Evolutionary conservation across 768 basidiomycete genomes (phyloP).

Genomic region (Podaxis pistillaris): DNA sequence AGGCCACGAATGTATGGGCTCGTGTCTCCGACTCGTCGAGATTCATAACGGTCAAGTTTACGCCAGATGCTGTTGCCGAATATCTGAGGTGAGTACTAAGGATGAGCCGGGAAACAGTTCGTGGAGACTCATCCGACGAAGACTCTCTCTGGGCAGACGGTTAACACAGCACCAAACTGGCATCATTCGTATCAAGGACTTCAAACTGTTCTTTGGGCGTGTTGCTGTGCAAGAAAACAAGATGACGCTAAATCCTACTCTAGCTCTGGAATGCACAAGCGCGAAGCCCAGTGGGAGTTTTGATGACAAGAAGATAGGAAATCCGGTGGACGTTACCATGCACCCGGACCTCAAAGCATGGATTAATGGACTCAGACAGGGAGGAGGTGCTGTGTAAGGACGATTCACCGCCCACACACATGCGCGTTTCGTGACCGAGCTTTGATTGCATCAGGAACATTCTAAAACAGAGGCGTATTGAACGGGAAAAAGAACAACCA

Average conservation of each 20-base stretch:
- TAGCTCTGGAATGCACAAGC: slow-evolving; percentile 54
- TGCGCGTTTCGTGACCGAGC: not conserved
- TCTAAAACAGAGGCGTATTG: slow-evolving; percentile 18
- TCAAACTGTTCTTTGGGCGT: slow-evolving; percentile 50
- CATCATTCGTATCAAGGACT: slow-evolving; percentile 46
- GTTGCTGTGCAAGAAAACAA: slow-evolving; percentile 42
- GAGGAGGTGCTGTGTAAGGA: slow-evolving; percentile 63
- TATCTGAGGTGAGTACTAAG: slow-evolving; percentile 38
- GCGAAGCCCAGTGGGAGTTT: slow-evolving; percentile 40
- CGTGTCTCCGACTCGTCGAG: slow-evolving; percentile 56
- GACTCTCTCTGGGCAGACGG: slow-evolving; percentile 26
- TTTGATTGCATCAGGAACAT: slow-evolving; percentile 43
- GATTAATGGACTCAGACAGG: slow-evolving; percentile 52
- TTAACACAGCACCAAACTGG: slow-evolving; percentile 47
- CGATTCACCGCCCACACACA: not conserved
- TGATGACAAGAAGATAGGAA: slow-evolving; percentile 48
- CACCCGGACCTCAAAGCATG: slow-evolving; percentile 45
- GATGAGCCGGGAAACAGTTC: not conserved
- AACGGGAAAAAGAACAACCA: not conserved
- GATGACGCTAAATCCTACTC: slow-evolving; percentile 37
- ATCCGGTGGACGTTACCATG: slow-evolving; percentile 45
- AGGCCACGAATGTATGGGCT: slow-evolving; percentile 58
- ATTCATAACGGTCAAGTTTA: slow-evolving; percentile 53
- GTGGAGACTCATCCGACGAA: slow-evolving; percentile 13
- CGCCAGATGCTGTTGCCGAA: slow-evolving; percentile 43